Evolutionary conservation across 179 eudicot species (phyloP).

Genomic region (Actinidia polygama): DNA sequence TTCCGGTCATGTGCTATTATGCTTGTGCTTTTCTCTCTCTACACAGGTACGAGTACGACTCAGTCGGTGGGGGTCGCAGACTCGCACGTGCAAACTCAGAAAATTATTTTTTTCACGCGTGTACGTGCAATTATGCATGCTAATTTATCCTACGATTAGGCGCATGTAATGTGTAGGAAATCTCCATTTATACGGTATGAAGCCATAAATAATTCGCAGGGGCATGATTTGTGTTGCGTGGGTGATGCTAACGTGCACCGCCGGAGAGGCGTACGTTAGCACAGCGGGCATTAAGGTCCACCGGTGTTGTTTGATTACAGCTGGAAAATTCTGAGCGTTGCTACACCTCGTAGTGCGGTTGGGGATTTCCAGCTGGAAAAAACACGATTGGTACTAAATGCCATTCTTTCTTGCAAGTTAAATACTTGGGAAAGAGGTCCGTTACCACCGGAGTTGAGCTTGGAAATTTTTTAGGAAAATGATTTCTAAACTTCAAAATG

Average conservation of each 20-base stretch:
- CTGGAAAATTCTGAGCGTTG: conserved; percentile 45
- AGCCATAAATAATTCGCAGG: neutral
- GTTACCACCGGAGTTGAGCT: no score
- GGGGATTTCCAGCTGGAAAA: conserved; percentile 27
- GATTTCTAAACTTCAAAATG: no score
- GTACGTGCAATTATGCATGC: conserved; percentile 11
- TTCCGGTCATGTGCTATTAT: neutral
- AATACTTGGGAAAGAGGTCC: no score
- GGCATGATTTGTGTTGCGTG: neutral
- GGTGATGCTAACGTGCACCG: neutral
- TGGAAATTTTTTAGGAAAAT: no score
- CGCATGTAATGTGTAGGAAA: conserved; percentile 7
- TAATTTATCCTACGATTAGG: conserved; percentile 10
- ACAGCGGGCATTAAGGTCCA: neutral
- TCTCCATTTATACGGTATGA: neutral
- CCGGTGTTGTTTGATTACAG: conserved; percentile 32
- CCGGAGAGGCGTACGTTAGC: conserved; percentile 5
- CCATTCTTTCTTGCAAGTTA: no score
- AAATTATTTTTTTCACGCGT: neutral
- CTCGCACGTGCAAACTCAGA: conserved; percentile 7
- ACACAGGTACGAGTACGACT: neutral
- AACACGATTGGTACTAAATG: no score
- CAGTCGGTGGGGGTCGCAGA: conserved; percentile 16
- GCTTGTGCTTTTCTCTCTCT: neutral
- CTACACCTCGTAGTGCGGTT: conserved; percentile 22